Conservation (phyloP, 2,329 filamentous ascomycete species). For the Pseudocercospora fuligena region DNA sequence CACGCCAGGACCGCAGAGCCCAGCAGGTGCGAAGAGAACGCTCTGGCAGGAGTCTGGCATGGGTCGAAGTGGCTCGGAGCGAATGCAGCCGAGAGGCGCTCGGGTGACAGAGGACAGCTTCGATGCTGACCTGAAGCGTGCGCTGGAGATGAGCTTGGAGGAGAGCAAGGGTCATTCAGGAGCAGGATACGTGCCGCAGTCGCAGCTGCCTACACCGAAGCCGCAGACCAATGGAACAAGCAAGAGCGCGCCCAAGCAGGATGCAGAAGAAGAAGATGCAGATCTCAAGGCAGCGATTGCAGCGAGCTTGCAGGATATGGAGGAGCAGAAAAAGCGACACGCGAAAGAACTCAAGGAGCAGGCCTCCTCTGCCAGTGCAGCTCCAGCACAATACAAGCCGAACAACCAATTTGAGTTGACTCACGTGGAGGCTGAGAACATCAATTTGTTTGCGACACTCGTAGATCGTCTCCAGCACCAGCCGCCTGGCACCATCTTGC, state of each 20-base stretch:
- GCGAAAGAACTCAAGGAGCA: slow-evolving; percentile 83
- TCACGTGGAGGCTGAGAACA: slow-evolving; percentile 93
- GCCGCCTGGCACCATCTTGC: slow-evolving; percentile 90
- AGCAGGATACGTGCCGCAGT: slow-evolving; percentile 72
- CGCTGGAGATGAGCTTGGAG: slow-evolving; percentile 94
- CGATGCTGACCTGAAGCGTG: slow-evolving; percentile 92
- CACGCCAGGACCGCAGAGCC: slow-evolving; percentile 41
- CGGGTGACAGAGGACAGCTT: slow-evolving; percentile 76
- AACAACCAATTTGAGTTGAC: slow-evolving; percentile 96
- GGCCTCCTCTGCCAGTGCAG: slow-evolving; percentile 51
- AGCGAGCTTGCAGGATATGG: slow-evolving; percentile 93
- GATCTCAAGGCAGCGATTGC: slow-evolving; percentile 95
- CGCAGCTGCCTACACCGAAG: slow-evolving; percentile 29
- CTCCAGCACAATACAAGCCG: slow-evolving; percentile 61
- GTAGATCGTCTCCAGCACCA: slow-evolving; percentile 95
- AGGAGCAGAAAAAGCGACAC: slow-evolving; percentile 94
- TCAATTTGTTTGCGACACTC: slow-evolving; percentile 91
- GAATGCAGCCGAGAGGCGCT: slow-evolving; percentile 89
- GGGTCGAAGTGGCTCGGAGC: slow-evolving; percentile 18
- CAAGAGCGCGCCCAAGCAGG: slow-evolving; percentile 31
- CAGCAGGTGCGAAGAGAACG: slow-evolving; percentile 56
- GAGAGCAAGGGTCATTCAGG: slow-evolving; percentile 78
- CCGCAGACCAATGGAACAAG: slow-evolving; percentile 41
- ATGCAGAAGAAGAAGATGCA: slow-evolving; percentile 83
- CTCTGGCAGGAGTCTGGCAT: slow-evolving; percentile 57